These are phyloP conservation scores for Isoetes taiwanensis DNA, from an alignment of 75 land plant species.

Conservation along the genomic window DNA sequence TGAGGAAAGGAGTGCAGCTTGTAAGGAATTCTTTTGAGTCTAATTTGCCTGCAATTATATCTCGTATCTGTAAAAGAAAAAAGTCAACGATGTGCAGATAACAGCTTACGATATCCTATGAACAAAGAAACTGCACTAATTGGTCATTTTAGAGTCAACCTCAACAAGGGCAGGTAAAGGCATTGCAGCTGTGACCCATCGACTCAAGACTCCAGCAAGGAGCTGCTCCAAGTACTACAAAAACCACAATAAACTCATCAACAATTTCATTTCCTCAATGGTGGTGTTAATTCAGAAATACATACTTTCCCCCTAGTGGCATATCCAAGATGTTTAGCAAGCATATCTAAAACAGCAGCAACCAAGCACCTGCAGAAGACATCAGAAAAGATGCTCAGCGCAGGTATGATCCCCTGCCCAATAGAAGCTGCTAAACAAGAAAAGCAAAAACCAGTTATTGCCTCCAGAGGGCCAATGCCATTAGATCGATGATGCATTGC, in stretches of 20 bases:
- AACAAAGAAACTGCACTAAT: neutral
- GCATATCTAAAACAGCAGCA: constrained; percentile 37
- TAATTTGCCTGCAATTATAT: constrained; percentile 33
- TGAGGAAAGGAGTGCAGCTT: constrained; percentile 57
- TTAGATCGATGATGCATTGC: neutral
- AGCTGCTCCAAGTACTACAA: constrained; percentile 68
- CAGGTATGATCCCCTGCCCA: too few relatives aligned
- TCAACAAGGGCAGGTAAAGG: constrained; percentile 62
- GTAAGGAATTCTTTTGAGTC: constrained; percentile 48
- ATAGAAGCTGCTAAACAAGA: neutral
- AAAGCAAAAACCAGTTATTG: neutral
- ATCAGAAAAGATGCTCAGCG: too few relatives aligned
- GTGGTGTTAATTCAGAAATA: neutral
- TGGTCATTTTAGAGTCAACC: constrained; percentile 25
- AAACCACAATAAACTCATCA: neutral
- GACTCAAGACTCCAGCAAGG: constrained; percentile 42
- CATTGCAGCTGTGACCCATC: constrained; percentile 63
- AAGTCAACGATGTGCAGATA: neutral
- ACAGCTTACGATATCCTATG: neutral
- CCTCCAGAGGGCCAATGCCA: neutral
- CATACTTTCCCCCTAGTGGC: constrained; percentile 50
- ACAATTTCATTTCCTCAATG: neutral
- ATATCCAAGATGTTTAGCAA: constrained; percentile 53
- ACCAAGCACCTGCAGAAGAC: constrained; percentile 43
- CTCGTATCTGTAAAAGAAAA: constrained; percentile 47